Evolutionary conservation across 2,329 filamentous ascomycete species (phyloP), one percentile per base, ranked within the genome.

Genomic region (Penicillium sp.): DNA sequence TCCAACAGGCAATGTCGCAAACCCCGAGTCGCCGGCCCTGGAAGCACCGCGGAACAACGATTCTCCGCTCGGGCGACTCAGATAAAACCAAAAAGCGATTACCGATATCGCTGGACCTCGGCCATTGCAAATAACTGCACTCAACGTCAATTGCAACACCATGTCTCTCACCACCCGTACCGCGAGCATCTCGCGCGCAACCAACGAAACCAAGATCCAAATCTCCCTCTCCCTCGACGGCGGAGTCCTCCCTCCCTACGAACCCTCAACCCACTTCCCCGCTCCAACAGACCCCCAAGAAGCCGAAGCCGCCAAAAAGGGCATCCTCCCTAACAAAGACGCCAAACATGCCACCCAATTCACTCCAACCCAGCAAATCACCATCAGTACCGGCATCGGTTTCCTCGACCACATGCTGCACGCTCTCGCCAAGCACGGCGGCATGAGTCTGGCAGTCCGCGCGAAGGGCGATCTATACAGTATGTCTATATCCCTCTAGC

Each of bases 361-460:
- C 60, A 93, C 89, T 64, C 86, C 88, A 63, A 89, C 87, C 40
- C 94, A 97, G 75, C 86, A 85, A 56, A 97, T 97, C 71, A 85
- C 85, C 69, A 82, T 97, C 62, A 87, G 90, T 81, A 96, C 93
- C 0, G 94, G 94, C 61, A 96, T 99, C 74, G 94, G 94, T 55
- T 99, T 99, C 77, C 82, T 99, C 53, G 94, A 99, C 78, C 94
- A 99, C 80, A 97, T 99, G 93, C 83, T 97, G 47, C 94, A 99
- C 76, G 94, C 94, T 5, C 83, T 97, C 51, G 90, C 94, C 47
- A 97, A 99, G 77, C 94, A 99, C 77, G 87, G 89, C 5, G 93
- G 94, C 59, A 97, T 93, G 94, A 94, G 89, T 78, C 77, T 99
- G 65, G 86, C 86, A 31, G 79, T 99, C 53, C 81, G 85, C 60